Percentiles rank a stretch among this genome's conserved stretches.
Conservation (phyloP, 2,329 filamentous ascomycete species). For the Trichoderma sp. region DNA sequence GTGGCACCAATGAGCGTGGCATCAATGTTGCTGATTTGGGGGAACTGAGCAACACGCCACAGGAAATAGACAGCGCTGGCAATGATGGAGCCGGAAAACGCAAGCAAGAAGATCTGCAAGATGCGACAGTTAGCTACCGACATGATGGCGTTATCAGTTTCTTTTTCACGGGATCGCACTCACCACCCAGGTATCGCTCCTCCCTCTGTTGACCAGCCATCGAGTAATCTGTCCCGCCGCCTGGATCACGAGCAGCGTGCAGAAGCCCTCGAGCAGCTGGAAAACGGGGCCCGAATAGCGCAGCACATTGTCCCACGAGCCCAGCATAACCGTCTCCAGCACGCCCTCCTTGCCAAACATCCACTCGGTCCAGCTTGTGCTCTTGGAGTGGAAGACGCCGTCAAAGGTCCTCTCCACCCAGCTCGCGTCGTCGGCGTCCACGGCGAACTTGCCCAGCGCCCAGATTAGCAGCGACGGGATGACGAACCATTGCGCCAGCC, state of each 20-base stretch:
- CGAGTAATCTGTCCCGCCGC: constrained; percentile 89
- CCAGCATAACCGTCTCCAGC: constrained; percentile 75
- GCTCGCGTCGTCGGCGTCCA: constrained; percentile 83
- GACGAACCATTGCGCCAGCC: constrained; percentile 79
- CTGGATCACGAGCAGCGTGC: constrained; percentile 92
- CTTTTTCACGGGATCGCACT: constrained; percentile 34
- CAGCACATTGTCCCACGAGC: constrained; percentile 83
- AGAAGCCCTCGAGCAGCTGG: constrained; percentile 93
- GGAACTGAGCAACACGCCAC: constrained; percentile 91
- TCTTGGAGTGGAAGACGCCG: constrained; percentile 59
- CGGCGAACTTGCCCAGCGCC: constrained; percentile 91
- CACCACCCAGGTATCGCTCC: constrained; percentile 96
- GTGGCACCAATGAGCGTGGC: constrained; percentile 89
- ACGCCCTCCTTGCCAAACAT: constrained; percentile 83
- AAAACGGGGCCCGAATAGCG: constrained; percentile 92
- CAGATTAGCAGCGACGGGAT: constrained; percentile 87
- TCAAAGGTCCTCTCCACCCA: constrained; percentile 82
- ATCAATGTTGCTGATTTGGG: constrained; percentile 87
- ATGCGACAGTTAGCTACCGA: neutral
- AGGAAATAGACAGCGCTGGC: constrained; percentile 94
- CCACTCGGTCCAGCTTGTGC: constrained; percentile 75
- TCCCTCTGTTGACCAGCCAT: constrained; percentile 89
- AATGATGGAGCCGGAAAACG: constrained; percentile 86
- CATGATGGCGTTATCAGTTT: neutral
- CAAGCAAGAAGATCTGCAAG: constrained; percentile 75